Percentiles rank a stretch among this genome's conserved stretches.
phyloP scores from a whole-genome alignment of 306 rosid species.

The Acmispon strigosus region DNA sequence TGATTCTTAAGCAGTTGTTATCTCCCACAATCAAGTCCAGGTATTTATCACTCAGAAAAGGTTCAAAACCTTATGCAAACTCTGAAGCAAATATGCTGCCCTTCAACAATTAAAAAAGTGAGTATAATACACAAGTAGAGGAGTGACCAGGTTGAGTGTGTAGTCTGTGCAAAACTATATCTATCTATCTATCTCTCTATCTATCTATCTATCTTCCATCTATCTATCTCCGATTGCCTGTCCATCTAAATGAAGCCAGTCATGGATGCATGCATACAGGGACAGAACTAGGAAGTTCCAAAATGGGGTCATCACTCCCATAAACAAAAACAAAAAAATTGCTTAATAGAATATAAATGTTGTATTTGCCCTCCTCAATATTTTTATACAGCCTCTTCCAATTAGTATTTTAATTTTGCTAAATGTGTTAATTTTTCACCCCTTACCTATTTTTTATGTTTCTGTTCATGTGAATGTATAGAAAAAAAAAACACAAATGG shows the following conservation, averaged over 20 bases:
- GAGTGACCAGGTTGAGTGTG: background rate
- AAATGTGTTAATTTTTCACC: too few relatives aligned
- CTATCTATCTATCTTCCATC: background rate
- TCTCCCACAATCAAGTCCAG: conserved; percentile 32
- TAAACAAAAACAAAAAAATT: too few relatives aligned
- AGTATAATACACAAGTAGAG: conserved; percentile 5
- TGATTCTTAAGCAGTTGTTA: conserved; percentile 30
- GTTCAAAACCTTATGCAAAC: conserved; percentile 27
- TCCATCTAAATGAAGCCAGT: background rate
- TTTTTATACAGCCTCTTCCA: too few relatives aligned
- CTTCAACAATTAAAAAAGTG: conserved; percentile 20
- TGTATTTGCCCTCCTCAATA: too few relatives aligned
- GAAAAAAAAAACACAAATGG: background rate
- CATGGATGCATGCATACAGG: background rate
- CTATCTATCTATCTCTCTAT: conserved; percentile 9
- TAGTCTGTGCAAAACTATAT: background rate
- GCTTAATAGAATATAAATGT: too few relatives aligned
- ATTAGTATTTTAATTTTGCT: too few relatives aligned
- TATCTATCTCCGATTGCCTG: background rate
- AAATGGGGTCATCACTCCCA: too few relatives aligned
- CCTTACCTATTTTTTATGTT: too few relatives aligned
- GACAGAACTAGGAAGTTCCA: too few relatives aligned
- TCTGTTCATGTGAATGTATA: background rate
- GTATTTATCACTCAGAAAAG: conserved; percentile 22
- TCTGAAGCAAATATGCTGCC: conserved; percentile 28